Base-by-base conservation (phyloP, 257 asterid genomes). In the Voacanga thouarsii region DNA sequence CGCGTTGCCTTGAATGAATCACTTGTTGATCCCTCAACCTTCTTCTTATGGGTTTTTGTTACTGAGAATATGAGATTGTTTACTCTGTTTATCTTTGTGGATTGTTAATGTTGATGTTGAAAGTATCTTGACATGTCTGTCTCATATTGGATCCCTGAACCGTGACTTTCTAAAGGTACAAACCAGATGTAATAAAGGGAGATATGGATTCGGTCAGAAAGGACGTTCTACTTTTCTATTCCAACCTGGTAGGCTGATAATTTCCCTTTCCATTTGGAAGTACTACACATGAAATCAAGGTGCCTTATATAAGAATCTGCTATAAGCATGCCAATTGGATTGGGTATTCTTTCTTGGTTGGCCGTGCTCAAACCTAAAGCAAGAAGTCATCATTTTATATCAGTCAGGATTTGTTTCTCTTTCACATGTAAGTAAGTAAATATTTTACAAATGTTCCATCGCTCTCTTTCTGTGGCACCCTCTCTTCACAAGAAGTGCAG, bases 131-230 rank as follows among this genome's bases (percentile, higher is more conserved):
- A 14, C 4, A 18, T 53, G 59, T 53, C 55, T 53, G 16, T 16
- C 59, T 53, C 3, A 14, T 53, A 55, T 37, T 41, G 28, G 51
- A 23, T 61, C 18, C 14, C 70, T 75, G 41, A 72, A 53, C 68
- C 23, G 16, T 82, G 71, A 70, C 69, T 80, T 21, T 82, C 73
- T 83, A 64, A 84, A 93, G 99, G 93, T 93, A 86, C 80, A 89
- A 86, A 83, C 99, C 98, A 61, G 93, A 90, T 84, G 83, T 82
- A 57, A 92, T 96, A 66, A 96, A 92, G 84, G 98, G 98, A 78
- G 97, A 93, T 80, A 80, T 93, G 97, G 99, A 96, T 86, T 96
- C 99, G 3, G 84, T 93, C 74, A 87, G 98, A 84, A 81, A 84
- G 43, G 98, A 96, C 11, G 98, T 96, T 77, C 77, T 86, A 84